A percentile compares a stretch with the other conserved stretches of the same genome.
These are phyloP conservation scores for Hibiscus tridactylites DNA, from an alignment of 345 rosid genomes.

Conservation along the genomic window DNA sequence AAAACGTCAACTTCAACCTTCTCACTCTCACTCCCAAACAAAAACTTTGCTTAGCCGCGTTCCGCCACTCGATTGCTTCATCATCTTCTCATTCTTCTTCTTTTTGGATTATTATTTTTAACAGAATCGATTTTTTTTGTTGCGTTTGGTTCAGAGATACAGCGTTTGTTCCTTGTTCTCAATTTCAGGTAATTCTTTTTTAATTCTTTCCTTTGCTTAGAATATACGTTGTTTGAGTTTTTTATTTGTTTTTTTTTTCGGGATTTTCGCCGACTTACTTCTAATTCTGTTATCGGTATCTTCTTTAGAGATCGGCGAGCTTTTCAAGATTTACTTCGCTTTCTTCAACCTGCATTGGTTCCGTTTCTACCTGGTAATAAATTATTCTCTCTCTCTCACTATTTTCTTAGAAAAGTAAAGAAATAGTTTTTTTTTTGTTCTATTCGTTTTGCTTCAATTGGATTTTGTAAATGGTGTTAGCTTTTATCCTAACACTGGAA, in stretches of 20 bases:
- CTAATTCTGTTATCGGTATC: constrained; percentile 15
- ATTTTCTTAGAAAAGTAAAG: not conserved
- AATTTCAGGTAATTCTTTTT: constrained; percentile 27
- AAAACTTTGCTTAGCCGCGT: not conserved
- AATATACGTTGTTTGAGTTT: constrained; percentile 34
- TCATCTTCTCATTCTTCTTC: not conserved
- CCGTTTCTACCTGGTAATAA: constrained; percentile 16
- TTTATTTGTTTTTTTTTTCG: not conserved
- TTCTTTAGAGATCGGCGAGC: constrained; percentile 16
- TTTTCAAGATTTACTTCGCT: constrained; percentile 2
- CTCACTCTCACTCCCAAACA: not conserved
- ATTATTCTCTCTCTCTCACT: not conserved
- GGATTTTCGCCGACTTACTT: constrained; percentile 9
- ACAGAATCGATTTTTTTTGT: constrained; percentile 13
- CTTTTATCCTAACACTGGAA: not conserved
- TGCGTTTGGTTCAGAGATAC: not conserved
- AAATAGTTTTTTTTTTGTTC: not conserved
- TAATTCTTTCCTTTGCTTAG: constrained; percentile 51
- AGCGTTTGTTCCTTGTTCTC: constrained; percentile 9
- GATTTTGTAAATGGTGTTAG: not conserved
- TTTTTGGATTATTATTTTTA: not conserved
- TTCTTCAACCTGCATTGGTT: constrained; percentile 21
- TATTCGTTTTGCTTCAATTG: not conserved
- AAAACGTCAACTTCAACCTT: not conserved
- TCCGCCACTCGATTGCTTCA: not conserved